Evolutionary conservation across 2,329 filamentous ascomycete genomes (phyloP), one percentile per base, ranked within the genome.

Genomic region (Chrysoporthe cubensis): DNA sequence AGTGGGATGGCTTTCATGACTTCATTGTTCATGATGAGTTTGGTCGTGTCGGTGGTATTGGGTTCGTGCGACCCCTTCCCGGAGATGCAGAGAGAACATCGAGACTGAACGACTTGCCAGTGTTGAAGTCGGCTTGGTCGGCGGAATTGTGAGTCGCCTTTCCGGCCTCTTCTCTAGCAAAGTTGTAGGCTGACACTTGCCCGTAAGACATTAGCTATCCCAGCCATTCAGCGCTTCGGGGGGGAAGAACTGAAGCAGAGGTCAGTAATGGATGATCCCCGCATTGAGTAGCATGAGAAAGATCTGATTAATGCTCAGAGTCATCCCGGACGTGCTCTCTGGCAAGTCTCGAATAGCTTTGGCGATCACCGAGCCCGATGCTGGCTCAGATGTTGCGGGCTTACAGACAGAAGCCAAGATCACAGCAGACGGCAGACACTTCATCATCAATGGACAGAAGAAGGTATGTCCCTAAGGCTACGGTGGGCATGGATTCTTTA

Each of bases 361-460:
- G 56, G 71, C 70, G 40, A 66, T 72, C 34, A 72, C 71, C 6
- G 71, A 72, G 66, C 71, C 71, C 14, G 69, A 71, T 7, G 71
- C 71, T 8, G 71, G 71, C 3, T 71, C 70, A 1, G 71, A 72
- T 48, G 71, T 72, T 4, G 65, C 64, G 13, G 67, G 67, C 44
- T 62, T 72, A 11, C 52, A 67, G 42, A 71, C 70, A 4, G 69
- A 70, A 26, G 70, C 71, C 11, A 59, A 62, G 14, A 18, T 69
- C 32, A 66, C 68, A 2, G 40, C 59, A 18, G 69, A 71, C 21
- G 69, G 71, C 7, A 43, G 58, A 11, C 59, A 76, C 0, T 90
- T 88, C 71, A 74, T 88, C 57, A 85, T 89, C 7, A 88, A 88
- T 66, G 87, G 87, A 0, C 82, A 83, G 57, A 90, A 90, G 78